Evolutionary conservation across 805 yeast species (phyloP).

Genomic region (Torulaspora delbrueckii): DNA sequence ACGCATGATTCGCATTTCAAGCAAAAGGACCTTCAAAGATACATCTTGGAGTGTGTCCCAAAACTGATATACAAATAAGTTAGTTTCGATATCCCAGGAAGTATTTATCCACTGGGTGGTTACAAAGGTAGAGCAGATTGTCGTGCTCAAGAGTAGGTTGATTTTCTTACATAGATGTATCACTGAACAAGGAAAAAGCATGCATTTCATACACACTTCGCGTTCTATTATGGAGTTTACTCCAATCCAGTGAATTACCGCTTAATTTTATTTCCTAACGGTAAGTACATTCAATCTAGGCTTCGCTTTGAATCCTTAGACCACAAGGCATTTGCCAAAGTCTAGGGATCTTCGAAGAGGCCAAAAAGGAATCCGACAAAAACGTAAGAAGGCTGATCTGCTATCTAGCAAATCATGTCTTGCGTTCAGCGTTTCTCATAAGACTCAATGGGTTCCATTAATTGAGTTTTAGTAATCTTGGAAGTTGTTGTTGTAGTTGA

Average conservation of each 20-base stretch:
- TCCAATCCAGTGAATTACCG: slow-evolving; percentile 24
- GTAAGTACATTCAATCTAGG: slow-evolving; percentile 24
- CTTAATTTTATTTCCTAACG: slow-evolving; percentile 22
- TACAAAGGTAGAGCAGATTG: slow-evolving; percentile 59
- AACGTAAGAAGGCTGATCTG: background rate
- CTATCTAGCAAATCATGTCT: slow-evolving; percentile 3
- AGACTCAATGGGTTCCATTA: background rate
- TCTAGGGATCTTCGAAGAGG: slow-evolving; percentile 46
- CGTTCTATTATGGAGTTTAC: slow-evolving; percentile 5
- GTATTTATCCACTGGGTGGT: slow-evolving; percentile 36
- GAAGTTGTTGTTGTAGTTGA: background rate
- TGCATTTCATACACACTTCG: background rate
- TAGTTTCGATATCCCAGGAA: slow-evolving; percentile 31
- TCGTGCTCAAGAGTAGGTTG: no score
- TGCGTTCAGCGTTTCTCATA: background rate
- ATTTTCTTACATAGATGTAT: slow-evolving; percentile 14
- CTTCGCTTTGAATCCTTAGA: slow-evolving; percentile 46
- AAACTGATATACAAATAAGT: slow-evolving; percentile 11
- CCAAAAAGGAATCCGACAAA: slow-evolving; percentile 17
- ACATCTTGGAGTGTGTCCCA: slow-evolving; percentile 14
- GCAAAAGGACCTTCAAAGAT: slow-evolving; percentile 5
- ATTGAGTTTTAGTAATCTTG: background rate
- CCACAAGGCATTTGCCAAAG: slow-evolving; percentile 35
- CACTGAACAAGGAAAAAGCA: slow-evolving; percentile 25
- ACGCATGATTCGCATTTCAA: slow-evolving; percentile 15